phyloP scores from a whole-genome alignment of 2,329 filamentous ascomycete species.

The Trichoderma harzianum region DNA sequence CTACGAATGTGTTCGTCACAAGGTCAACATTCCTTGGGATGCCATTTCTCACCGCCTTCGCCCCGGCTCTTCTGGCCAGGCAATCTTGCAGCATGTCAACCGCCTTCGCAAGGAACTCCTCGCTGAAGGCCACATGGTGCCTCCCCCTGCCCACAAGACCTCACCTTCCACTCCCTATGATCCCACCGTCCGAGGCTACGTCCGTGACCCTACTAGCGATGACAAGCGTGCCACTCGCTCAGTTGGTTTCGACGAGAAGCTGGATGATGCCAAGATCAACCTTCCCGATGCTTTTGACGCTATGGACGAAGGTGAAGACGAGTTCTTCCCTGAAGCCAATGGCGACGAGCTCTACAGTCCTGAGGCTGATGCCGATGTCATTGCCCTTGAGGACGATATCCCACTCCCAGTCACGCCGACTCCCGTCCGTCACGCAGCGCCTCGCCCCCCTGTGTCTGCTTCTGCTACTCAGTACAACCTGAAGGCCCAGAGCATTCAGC shows the following conservation, averaged over 20 bases:
- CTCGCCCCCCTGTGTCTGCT: not conserved
- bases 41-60: slow-evolving; percentile 39
- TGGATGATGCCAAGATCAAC: slow-evolving; percentile 33
- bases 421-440: slow-evolving; percentile 12
- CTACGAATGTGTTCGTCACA: slow-evolving; percentile 37
- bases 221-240: slow-evolving; percentile 28
- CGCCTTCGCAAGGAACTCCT: slow-evolving; percentile 35
- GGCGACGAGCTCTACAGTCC: no score
- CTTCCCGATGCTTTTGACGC: slow-evolving; percentile 23
- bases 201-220: slow-evolving; percentile 28
- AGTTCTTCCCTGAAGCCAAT: slow-evolving; percentile 16
- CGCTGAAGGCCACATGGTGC: slow-evolving; percentile 41
- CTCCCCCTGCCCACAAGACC: slow-evolving; percentile 33
- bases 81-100: slow-evolving; percentile 37
- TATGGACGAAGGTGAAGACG: slow-evolving; percentile 18
- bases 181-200: slow-evolving; percentile 32
- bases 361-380: slow-evolving; percentile 8
- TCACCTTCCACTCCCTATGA: slow-evolving; percentile 23
- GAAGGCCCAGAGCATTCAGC: not conserved
- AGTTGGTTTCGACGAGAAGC: slow-evolving; percentile 32
- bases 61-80: slow-evolving; percentile 39
- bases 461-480: not conserved
- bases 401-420: slow-evolving; percentile 16
- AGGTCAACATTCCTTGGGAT: slow-evolving; percentile 39
- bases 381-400: not conserved